These are phyloP conservation scores for Hondaea fermentalgiana DNA, from an alignment of 108 stramenopile genomes.

Conservation along the genomic window DNA sequence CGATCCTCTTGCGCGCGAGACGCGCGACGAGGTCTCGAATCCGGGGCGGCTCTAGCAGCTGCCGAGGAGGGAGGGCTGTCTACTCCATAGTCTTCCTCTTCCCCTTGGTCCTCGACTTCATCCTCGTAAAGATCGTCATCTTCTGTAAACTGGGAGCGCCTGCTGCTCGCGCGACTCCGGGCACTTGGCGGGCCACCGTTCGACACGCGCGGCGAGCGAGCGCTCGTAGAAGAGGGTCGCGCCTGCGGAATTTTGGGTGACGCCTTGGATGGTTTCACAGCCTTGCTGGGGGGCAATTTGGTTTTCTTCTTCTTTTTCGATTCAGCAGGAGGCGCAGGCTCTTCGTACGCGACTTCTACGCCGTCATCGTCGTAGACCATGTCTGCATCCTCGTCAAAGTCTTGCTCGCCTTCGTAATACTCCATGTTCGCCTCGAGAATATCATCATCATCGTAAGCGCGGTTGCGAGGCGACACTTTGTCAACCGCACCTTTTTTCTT, in stretches of 20 bases:
- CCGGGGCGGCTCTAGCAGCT: not conserved
- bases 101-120: not conserved
- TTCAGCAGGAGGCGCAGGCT: not conserved
- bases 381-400: not conserved
- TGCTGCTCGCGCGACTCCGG: not conserved
- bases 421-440: too few species aligned
- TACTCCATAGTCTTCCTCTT: not conserved
- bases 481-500: too few species aligned
- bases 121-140: not conserved
- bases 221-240: too few species aligned
- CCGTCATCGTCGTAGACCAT: not conserved
- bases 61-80: not conserved
- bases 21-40: not conserved
- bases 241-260: not conserved
- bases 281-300: not conserved
- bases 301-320: not conserved
- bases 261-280: not conserved
- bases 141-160: not conserved
- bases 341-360: not conserved
- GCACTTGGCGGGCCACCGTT: not conserved
- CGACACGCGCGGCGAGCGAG: too few species aligned
- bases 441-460: too few species aligned
- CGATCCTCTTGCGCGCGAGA: not conserved
- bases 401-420: too few species aligned
- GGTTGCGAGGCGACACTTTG: too few species aligned